Percentiles rank a stretch among this genome's conserved stretches.
Evolutionary conservation across 805 yeast species (phyloP).

Genomic region (Pichia occidentalis): DNA sequence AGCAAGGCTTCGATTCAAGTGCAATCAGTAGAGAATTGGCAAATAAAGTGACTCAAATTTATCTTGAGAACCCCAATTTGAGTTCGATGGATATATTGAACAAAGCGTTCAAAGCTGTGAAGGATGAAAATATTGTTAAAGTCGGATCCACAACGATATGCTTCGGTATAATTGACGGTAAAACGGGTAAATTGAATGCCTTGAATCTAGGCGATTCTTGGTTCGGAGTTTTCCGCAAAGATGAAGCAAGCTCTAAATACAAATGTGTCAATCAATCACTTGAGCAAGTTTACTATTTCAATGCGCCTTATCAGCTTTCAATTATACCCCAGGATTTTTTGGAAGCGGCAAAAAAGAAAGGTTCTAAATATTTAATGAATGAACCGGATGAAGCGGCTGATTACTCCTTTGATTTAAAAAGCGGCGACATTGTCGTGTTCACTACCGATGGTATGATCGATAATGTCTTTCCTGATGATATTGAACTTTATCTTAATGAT

Average conservation of each 20-base stretch:
- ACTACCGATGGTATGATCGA: conserved; percentile 95
- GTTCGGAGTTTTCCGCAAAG: conserved; percentile 71
- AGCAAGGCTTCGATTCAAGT: conserved; percentile 82
- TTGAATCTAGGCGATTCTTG: conserved; percentile 94
- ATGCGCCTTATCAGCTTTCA: conserved; percentile 88
- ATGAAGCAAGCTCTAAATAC: conserved; percentile 17
- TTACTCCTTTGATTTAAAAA: conserved; percentile 56
- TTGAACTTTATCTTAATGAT: conserved; percentile 61
- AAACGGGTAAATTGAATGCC: conserved; percentile 46
- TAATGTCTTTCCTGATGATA: conserved; percentile 68
- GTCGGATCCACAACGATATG: conserved; percentile 96
- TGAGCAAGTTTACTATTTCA: conserved; percentile 80
- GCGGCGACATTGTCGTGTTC: conserved; percentile 71
- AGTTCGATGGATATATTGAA: conserved; percentile 45
- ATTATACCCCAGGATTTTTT: conserved; percentile 64
- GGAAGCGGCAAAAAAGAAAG: conserved; percentile 45
- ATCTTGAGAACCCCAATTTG: conserved; percentile 20
- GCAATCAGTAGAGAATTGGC: conserved; percentile 82
- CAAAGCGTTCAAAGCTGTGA: conserved; percentile 49
- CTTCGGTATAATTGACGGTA: conserved; percentile 60
- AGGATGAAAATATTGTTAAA: conserved; percentile 50
- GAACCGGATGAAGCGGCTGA: conserved; percentile 63
- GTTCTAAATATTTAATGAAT: conserved; percentile 63
- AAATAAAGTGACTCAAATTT: conserved; percentile 40
- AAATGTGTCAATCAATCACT: conserved; percentile 58